Conservation (phyloP, 1,139 yeast genomes). For the Debaryomycetaceae sp. region DNA sequence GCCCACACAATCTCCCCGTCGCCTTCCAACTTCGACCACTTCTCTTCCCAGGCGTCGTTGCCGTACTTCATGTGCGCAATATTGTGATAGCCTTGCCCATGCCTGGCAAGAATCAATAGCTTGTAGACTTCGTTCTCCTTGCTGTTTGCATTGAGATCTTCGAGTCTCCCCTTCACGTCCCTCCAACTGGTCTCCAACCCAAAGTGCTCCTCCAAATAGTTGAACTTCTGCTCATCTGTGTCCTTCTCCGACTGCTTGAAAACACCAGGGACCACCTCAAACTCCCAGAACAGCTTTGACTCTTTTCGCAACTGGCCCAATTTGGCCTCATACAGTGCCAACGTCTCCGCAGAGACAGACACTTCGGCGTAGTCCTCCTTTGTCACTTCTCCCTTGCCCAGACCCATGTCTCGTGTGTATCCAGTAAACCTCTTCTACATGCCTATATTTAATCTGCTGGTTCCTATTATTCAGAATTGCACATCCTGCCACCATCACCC, state of each 20-base stretch:
- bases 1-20: slow-evolving; percentile 47
- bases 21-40: slow-evolving; percentile 42
- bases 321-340: slow-evolving; percentile 12
- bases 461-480: background rate
- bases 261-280: slow-evolving; percentile 33
- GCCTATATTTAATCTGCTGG: no score
- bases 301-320: slow-evolving; percentile 10
- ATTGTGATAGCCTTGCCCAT: slow-evolving; percentile 48
- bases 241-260: slow-evolving; percentile 36
- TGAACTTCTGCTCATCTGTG: slow-evolving; percentile 37
- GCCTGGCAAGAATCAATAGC: slow-evolving; percentile 41
- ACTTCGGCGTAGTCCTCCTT: background rate
- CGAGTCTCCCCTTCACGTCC: slow-evolving; percentile 21
- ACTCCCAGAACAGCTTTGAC: slow-evolving; percentile 25
- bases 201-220: slow-evolving; percentile 38
- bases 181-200: slow-evolving; percentile 36
- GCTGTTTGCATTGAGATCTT: slow-evolving; percentile 25
- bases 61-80: slow-evolving; percentile 42
- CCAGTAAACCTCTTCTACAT: no score
- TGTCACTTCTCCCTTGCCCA: background rate
- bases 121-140: slow-evolving; percentile 28
- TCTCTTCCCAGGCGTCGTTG: slow-evolving; percentile 39
- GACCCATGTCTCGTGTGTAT: background rate
- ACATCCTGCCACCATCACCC: background rate
- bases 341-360: slow-evolving; percentile 6